Percentiles rank a stretch among this genome's conserved stretches.
These are phyloP conservation scores for Chrysanthemum makinoi DNA, from an alignment of 129 eudicot species.

Conservation along the genomic window DNA sequence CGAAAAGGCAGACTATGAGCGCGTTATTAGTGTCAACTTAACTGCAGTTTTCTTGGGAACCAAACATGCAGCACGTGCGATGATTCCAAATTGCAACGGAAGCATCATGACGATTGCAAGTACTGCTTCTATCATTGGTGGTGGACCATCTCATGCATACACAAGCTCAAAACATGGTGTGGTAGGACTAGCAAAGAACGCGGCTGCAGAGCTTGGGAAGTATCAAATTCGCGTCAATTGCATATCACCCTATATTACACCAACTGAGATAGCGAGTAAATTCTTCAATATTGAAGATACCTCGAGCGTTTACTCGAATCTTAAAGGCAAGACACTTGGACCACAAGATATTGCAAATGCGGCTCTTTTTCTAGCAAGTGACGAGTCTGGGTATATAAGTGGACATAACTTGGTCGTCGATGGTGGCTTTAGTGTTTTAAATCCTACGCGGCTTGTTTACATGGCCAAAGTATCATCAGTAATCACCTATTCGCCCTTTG, in stretches of 20 bases:
- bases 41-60: conserved; percentile 28
- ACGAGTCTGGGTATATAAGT: conserved; percentile 49
- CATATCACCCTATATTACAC: conserved; percentile 34
- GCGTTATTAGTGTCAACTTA: conserved; percentile 31
- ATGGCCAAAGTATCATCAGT: neutral
- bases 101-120: conserved; percentile 42
- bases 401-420: conserved; percentile 46
- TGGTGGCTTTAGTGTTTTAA: conserved; percentile 38
- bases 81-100: conserved; percentile 39
- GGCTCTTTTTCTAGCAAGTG: conserved; percentile 46
- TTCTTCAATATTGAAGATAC: conserved; percentile 27
- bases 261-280: conserved; percentile 8
- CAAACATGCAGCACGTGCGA: conserved; percentile 42
- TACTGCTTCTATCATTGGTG: conserved; percentile 18
- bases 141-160: conserved; percentile 36
- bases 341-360: conserved; percentile 43
- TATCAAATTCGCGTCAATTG: conserved; percentile 49
- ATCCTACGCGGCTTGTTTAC: conserved; percentile 26
- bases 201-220: conserved; percentile 40
- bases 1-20: conserved; percentile 27
- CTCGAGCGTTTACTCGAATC: conserved; percentile 20
- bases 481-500: neutral
- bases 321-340: conserved; percentile 29
- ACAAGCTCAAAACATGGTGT: conserved; percentile 53
- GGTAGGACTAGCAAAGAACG: conserved; percentile 44